phyloP scores from a whole-genome alignment of 371 early-diverging fungal genomes.

The Mortierella polycephala region DNA sequence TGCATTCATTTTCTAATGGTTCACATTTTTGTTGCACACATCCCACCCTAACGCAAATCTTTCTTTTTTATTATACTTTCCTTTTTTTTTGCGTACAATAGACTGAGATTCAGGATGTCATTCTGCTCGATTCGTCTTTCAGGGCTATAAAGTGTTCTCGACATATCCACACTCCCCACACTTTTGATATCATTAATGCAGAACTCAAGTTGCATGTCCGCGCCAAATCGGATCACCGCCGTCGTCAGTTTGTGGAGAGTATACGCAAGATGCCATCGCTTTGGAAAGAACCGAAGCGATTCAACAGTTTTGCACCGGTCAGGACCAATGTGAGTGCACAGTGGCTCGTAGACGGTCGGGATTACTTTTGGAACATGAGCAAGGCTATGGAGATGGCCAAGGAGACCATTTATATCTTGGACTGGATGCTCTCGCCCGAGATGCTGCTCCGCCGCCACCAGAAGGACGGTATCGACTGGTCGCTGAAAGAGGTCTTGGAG shows the following conservation, averaged over 20 bases:
- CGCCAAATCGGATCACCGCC: constrained; percentile 49
- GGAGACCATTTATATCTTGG: constrained; percentile 85
- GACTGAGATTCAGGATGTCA: constrained; percentile 54
- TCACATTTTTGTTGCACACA: background rate
- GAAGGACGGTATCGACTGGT: constrained; percentile 35
- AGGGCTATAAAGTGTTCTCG: constrained; percentile 44
- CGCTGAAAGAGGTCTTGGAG: constrained; percentile 30
- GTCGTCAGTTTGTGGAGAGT: constrained; percentile 51
- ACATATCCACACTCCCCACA: constrained; percentile 45
- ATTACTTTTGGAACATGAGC: constrained; percentile 84
- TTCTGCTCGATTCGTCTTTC: constrained; percentile 52
- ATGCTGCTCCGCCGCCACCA: constrained; percentile 60
- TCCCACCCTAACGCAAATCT: background rate
- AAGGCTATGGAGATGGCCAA: constrained; percentile 84
- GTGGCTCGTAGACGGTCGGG: constrained; percentile 85
- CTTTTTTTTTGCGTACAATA: background rate
- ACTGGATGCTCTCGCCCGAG: constrained; percentile 94
- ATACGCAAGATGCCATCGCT: constrained; percentile 53
- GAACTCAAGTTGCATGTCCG: constrained; percentile 51
- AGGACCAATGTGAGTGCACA: constrained; percentile 72
- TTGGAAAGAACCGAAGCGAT: constrained; percentile 61
- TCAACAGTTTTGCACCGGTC: constrained; percentile 86
- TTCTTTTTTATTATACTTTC: background rate
- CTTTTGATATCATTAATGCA: constrained; percentile 49
- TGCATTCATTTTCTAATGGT: background rate